Base-by-base conservation (phyloP, 352 stramenopile species). In the Thalassiosira livingstoniorum region DNA sequence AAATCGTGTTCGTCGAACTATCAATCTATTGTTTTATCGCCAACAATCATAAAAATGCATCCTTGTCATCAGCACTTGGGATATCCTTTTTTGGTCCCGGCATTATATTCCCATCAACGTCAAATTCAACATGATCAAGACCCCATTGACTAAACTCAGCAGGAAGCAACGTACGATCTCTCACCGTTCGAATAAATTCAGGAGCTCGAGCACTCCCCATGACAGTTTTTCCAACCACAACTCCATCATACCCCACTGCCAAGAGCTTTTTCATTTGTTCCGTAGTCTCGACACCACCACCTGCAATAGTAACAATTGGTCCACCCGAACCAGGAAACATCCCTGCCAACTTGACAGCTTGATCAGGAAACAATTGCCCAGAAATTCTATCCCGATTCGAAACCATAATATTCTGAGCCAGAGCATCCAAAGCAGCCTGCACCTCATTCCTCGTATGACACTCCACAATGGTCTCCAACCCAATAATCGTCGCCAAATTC, bases 391-490 rank as follows among this genome's bases (percentile, higher is more conserved):
- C 91, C 47, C 91, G 83, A 79, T 94, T 94, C 27, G 75, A 88
- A 32, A 93, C 88, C 68, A 95, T 79, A 66, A 95, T 92, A 57
- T 92, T 93, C 18, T 87, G 83, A 11, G 91, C 91, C 27, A 93
- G 51, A 15, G 82, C 69, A 67, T 90, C 85, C 25, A 95, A 68
- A 0, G 91, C 90, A 51, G 87, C 80, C 68, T 92, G 69, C 0
- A 93, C 87, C 84, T 94, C 91, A 79, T 93, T 92, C 0, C 78
- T 80, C 1, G 91, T 95, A 80, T 95, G 91, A 77, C 89, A 93
- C 85, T 95, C 91, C 10, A 95, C 91, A 79, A 94, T 93, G 2
- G 87, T 90, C 70, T 95, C 91, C 27, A 95, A 80, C 54, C 91
- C 90, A 80, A 94, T 93, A 18, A 87, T 85, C 18, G 91, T 95